Evolutionary conservation across 75 land plant genomes (phyloP), one percentile per base, ranked within the genome.

Genomic region (Pinus tabuliformis): DNA sequence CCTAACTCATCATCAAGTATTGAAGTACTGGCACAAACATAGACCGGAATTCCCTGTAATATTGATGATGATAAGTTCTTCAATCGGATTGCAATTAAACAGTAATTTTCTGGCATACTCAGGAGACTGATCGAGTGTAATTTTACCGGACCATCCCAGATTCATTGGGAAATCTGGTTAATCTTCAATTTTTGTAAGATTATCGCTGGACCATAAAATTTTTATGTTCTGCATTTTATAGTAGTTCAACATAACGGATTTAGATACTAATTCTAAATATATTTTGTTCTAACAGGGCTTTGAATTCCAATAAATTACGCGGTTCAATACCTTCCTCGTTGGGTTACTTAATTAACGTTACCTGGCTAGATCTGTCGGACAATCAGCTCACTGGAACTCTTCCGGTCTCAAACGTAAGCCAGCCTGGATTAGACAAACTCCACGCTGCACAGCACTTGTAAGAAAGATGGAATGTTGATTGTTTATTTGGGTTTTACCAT

Each of bases 301-400:
- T 90, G 58, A 88, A 88, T 75, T 76, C 82, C 14, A 95, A 95
- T 73, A 75, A 59, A 9, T 89, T 95, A 33, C 81, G 37, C 30
- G 97, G 97, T 22, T 1, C 26, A 18, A 88, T 94, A 63, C 97
- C 97, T 75, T 39, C 93, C 56, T 30, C 88, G 5, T 76, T 92
- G 52, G 92, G 95, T 30, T 65, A 75, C 12, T 75, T 92, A 24
- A 71, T 79, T 6, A 80, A 84, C 9, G 76, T 92, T 2, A 81
- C 73, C 37, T 92, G 92, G 95, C 78, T 92, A 59, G 95, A 92
- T 72, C 33, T 92, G 20, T 79, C 93, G n/a, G 84, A 84, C 72
- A 92, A 92, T 71, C 66, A 68, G 72, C 78, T 92, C 13, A 65
- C 56, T 9, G 95, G 95, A 74, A 26, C 64, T 1, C 78, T 92